Conservation (phyloP, 345 rosid genomes). For the Populus simonii region DNA sequence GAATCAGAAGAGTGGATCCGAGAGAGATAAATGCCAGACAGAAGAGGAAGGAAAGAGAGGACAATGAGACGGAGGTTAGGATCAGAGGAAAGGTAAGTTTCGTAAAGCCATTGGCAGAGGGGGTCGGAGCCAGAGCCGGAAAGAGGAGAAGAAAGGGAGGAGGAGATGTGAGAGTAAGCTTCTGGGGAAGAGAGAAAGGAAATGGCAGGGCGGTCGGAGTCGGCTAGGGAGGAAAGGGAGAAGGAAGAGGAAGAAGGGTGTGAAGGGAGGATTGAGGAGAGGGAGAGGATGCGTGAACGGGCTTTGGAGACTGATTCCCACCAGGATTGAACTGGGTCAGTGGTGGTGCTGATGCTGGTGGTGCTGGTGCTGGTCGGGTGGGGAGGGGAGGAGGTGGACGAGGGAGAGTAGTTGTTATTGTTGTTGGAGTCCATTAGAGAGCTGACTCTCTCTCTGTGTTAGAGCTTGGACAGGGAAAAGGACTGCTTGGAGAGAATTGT, state of each 20-base stretch:
- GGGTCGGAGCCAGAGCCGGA: constrained; percentile 89
- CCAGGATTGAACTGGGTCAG: constrained; percentile 65
- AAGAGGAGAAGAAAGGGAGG: constrained; percentile 43
- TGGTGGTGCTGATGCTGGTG: not conserved
- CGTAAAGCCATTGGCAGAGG: constrained; percentile 96
- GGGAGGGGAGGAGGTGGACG: constrained; percentile 4
- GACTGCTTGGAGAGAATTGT: not conserved
- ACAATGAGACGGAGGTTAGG: constrained; percentile 79
- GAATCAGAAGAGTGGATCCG: constrained; percentile 70
- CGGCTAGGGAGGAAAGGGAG: constrained; percentile 72
- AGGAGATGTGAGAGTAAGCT: constrained; percentile 58
- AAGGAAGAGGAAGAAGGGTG: constrained; percentile 25
- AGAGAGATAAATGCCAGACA: constrained; percentile 64
- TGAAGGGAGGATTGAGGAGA: constrained; percentile 56
- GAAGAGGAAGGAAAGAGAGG: constrained; percentile 76
- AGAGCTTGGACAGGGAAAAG: not conserved
- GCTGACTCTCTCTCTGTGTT: not conserved
- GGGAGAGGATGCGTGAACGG: constrained; percentile 68
- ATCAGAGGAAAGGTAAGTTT: constrained; percentile 78
- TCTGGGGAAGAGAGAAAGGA: constrained; percentile 75
- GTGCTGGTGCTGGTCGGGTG: not conserved
- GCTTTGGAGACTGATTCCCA: constrained; percentile 97
- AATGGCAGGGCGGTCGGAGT: constrained; percentile 88
- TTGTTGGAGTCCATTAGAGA: constrained; percentile 12
- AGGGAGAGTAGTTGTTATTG: not conserved